Conservation (phyloP, 2,329 filamentous ascomycete species). For the Sphaerostilbella broomeana region DNA sequence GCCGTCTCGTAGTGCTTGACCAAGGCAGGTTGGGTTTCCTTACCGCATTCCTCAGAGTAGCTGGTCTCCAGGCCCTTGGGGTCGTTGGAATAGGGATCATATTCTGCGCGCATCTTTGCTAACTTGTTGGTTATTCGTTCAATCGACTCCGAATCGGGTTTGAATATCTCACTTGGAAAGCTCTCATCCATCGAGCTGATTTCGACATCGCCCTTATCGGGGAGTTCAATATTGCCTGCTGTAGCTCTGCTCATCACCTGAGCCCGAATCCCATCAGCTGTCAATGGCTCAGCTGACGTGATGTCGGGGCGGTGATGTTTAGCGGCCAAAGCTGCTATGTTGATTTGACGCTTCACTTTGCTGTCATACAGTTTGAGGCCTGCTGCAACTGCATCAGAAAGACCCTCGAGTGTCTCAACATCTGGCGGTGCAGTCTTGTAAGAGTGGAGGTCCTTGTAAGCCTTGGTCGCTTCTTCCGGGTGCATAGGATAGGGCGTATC, state of each 20-base stretch:
- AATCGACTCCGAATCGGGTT: conserved; percentile 26
- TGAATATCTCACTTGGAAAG: conserved; percentile 26
- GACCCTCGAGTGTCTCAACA: conserved; percentile 26
- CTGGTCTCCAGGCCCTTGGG: conserved; percentile 44
- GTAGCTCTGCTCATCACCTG: conserved; percentile 24
- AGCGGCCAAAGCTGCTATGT: conserved; percentile 12
- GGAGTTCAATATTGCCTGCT: conserved; percentile 16
- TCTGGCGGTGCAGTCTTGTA: conserved; percentile 33
- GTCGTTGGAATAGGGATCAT: conserved; percentile 37
- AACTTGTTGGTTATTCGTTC: conserved; percentile 13
- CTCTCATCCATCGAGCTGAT: conserved; percentile 36
- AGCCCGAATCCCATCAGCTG: conserved; percentile 27
- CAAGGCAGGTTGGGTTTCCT: conserved; percentile 28
- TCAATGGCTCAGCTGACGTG: conserved; percentile 20
- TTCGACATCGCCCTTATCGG: conserved; percentile 24
- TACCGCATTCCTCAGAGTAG: conserved; percentile 37
- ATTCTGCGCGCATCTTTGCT: conserved; percentile 16
- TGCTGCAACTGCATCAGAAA: conserved; percentile 28
- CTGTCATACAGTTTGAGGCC: conserved; percentile 34
- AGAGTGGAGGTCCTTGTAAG: conserved; percentile 35
- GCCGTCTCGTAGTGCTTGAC: conserved; percentile 26
- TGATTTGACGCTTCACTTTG: conserved; percentile 20
- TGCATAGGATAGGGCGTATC: conserved; percentile 23
- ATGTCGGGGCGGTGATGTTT: conserved; percentile 13
- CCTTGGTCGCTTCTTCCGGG: conserved; percentile 31